Conservation (phyloP, 2,329 filamentous ascomycete genomes). For the Capronia coronata region DNA sequence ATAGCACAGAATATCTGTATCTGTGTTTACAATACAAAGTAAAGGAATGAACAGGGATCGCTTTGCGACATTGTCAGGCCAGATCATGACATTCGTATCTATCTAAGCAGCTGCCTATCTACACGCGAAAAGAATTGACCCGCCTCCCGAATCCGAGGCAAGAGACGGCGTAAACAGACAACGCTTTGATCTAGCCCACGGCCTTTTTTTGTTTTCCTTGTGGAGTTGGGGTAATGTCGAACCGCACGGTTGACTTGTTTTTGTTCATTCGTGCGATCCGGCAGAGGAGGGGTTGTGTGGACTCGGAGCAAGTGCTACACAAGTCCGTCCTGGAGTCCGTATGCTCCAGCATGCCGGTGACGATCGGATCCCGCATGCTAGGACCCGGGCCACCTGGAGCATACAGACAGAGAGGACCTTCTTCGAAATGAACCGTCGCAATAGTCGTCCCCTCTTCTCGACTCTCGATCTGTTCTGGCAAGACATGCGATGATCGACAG, state of each 20-base stretch:
- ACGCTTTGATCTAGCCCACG: conserved; percentile 13
- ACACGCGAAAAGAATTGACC: neutral
- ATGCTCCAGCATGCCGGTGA: conserved; percentile 19
- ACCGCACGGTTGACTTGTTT: conserved; percentile 4
- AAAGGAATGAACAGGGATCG: too few species aligned
- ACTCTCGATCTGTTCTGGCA: conserved; percentile 9
- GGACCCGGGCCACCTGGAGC: conserved; percentile 15
- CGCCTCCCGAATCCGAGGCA: neutral
- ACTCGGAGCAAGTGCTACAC: conserved; percentile 12
- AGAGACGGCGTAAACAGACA: neutral
- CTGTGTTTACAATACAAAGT: too few species aligned
- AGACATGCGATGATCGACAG: conserved; percentile 10
- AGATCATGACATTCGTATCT: conserved; percentile 13
- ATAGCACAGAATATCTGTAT: too few species aligned
- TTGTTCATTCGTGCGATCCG: neutral
- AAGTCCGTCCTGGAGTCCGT: conserved; percentile 13
- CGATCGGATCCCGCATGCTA: conserved; percentile 17
- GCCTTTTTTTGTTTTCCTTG: conserved; percentile 9
- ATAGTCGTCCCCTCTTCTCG: neutral
- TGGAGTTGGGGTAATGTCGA: too few species aligned
- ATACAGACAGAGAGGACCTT: conserved; percentile 13
- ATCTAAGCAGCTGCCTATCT: conserved; percentile 3
- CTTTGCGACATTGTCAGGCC: conserved; percentile 6
- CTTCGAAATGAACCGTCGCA: conserved; percentile 7
- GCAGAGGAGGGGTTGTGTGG: neutral